Evolutionary conservation across 2,329 filamentous ascomycete genomes (phyloP).

Genomic region (Macrophomina phaseolina): DNA sequence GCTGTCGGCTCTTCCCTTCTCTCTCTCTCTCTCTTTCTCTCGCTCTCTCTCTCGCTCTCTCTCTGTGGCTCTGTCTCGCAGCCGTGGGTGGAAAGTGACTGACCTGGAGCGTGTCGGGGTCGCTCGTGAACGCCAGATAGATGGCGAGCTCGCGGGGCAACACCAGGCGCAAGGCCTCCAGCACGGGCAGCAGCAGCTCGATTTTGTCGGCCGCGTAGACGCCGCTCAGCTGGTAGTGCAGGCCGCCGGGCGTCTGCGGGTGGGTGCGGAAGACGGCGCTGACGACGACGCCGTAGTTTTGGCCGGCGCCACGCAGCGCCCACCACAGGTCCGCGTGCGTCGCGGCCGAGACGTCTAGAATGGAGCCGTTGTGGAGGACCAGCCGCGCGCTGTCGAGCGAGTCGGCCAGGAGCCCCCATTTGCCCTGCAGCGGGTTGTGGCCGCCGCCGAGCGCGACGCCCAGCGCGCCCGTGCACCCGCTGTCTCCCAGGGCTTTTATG

Average conservation of each 20-base stretch:
- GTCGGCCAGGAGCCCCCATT: slow-evolving; percentile 9
- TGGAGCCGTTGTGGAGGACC: slow-evolving; percentile 49
- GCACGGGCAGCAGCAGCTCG: background rate
- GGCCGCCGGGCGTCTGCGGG: slow-evolving; percentile 7
- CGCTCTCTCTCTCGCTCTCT: too few species aligned
- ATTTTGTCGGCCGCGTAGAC: background rate
- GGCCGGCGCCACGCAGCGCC: slow-evolving; percentile 53
- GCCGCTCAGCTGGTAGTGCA: slow-evolving; percentile 7
- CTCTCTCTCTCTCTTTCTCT: too few species aligned
- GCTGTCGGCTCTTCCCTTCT: too few species aligned
- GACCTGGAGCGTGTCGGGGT: too few species aligned
- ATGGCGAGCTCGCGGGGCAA: too few species aligned
- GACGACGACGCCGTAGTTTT: slow-evolving; percentile 52
- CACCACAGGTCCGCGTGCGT: slow-evolving; percentile 58
- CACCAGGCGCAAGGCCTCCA: too few species aligned
- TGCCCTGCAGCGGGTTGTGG: slow-evolving; percentile 2
- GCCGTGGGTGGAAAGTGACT: too few species aligned
- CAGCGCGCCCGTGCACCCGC: slow-evolving; percentile 7
- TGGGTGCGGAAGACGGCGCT: slow-evolving; percentile 10
- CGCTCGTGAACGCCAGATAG: too few species aligned
- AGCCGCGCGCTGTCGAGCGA: slow-evolving; percentile 37
- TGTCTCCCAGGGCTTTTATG: background rate
- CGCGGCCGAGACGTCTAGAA: slow-evolving; percentile 46
- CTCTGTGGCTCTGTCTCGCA: too few species aligned
- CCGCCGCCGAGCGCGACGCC: slow-evolving; percentile 11